Percentiles rank a stretch among this genome's conserved stretches.
Evolutionary conservation across 139 green algal species (phyloP).

Genomic region (Tetradesmus obliquus): DNA sequence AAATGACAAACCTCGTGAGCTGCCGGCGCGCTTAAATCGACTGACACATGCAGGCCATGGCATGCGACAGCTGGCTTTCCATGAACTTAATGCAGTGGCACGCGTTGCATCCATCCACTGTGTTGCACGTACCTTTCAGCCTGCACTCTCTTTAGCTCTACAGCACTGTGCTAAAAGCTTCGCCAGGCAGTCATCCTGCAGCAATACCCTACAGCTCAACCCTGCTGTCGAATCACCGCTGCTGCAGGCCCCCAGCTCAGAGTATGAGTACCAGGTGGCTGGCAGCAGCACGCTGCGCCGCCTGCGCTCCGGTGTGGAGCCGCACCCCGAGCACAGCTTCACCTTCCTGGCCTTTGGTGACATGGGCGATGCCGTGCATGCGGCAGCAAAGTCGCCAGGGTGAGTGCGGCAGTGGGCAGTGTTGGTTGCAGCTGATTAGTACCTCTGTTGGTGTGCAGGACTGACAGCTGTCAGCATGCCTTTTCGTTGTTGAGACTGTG

Average conservation of each 20-base stretch:
- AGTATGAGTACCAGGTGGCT: constrained; percentile 51
- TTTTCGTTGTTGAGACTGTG: background rate
- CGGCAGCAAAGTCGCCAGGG: constrained; percentile 47
- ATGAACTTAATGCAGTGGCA: too few species aligned
- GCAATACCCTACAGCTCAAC: too few species aligned
- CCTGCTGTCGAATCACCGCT: background rate
- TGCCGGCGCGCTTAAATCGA: too few species aligned
- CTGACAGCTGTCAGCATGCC: background rate
- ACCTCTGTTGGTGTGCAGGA: background rate
- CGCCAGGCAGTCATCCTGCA: too few species aligned
- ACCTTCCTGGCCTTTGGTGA: constrained; percentile 82
- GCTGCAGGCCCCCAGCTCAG: constrained; percentile 36
- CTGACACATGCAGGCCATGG: too few species aligned
- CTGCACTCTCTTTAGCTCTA: too few species aligned
- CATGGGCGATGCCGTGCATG: constrained; percentile 70
- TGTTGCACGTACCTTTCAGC: too few species aligned
- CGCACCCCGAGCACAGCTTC: constrained; percentile 50
- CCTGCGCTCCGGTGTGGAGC: constrained; percentile 52
- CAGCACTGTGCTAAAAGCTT: too few species aligned
- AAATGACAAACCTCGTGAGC: constrained; percentile 57
- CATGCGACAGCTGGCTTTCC: too few species aligned
- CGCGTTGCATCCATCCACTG: too few species aligned
- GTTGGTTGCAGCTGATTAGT: background rate
- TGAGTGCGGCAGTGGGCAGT: background rate
- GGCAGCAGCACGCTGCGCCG: background rate